phyloP scores from a whole-genome alignment of 108 stramenopile genomes.

The Discostella stelligeroides region DNA sequence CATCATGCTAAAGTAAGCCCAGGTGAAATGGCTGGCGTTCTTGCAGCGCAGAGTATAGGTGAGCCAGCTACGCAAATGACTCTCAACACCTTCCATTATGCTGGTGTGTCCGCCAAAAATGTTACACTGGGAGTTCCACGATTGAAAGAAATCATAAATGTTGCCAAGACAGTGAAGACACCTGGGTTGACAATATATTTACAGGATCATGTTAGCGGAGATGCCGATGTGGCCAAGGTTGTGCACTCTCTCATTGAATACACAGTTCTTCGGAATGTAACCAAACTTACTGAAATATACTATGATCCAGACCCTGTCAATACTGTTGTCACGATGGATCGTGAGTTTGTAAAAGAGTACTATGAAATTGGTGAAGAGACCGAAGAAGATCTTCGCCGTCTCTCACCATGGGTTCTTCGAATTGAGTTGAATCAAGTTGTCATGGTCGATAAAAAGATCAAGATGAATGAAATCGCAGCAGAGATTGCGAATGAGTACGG shows the following conservation, averaged over 20 bases:
- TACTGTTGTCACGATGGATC: conserved; percentile 90
- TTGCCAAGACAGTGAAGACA: conserved; percentile 96
- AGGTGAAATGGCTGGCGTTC: conserved; percentile 99
- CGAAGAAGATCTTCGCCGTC: conserved; percentile 81
- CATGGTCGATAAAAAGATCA: conserved; percentile 88
- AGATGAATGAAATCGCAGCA: conserved; percentile 86
- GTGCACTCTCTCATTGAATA: conserved; percentile 92
- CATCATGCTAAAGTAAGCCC: conserved; percentile 89
- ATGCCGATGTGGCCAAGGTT: conserved; percentile 81
- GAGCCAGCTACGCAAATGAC: conserved; percentile 99
- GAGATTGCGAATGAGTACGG: conserved; percentile 88
- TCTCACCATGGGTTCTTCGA: conserved; percentile 96
- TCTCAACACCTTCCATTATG: conserved; percentile 98
- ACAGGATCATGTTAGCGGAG: conserved; percentile 77
- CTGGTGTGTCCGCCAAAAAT: conserved; percentile 98
- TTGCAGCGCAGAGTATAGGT: conserved; percentile 98
- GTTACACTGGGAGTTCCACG: conserved; percentile 98
- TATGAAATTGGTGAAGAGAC: conserved; percentile 90
- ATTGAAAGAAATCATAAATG: conserved; percentile 97
- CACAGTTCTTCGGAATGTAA: conserved; percentile 91
- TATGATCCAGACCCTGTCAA: conserved; percentile 96
- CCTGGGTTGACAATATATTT: conserved; percentile 94
- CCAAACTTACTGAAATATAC: conserved; percentile 91
- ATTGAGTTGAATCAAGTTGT: conserved; percentile 92
- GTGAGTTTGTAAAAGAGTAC: conserved; percentile 91